Evolutionary conservation across 2,329 filamentous ascomycete species (phyloP), one percentile per base, ranked within the genome.

Genomic region (Penicillium italicum): DNA sequence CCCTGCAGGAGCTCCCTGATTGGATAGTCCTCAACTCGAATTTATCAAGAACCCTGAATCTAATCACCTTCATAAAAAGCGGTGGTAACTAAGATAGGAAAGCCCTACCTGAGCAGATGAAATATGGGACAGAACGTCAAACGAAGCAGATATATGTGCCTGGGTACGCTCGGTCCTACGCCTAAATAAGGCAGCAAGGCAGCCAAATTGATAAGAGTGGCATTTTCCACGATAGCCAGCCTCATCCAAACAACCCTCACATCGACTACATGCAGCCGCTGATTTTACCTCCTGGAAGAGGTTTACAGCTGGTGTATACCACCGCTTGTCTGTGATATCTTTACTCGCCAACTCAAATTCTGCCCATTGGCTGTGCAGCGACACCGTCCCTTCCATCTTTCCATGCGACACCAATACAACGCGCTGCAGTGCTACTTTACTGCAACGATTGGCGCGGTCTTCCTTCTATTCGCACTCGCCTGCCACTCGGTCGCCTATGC

Each of bases 391-490:
- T 42, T 45, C 57, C 54, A 45, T 58, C 55, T 53, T 62, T 67
- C 65, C 64, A 77, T 77, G 75, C 72, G 68, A 61, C 71, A 65
- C 44, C 73, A 86, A 73, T 80, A 87, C 72, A 86, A 82, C 71
- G 85, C 82, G 66, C 77, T 89, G 63, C 89, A 89, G 77, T 87
- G 85, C 75, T 86, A 88, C 69, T 82, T 90, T 67, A 82, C 83
- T 69, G 85, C 86, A 66, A 89, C 86, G 55, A 70, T 88, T 50
- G 77, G 82, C 65, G 83, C 85, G 51, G 83, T 84, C 31, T 73
- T 83, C 30, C 68, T 88, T 48, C 71, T 89, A 31, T 65, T 87
- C 33, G 66, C 84, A 37, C 74, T 88, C 55, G 72, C 83, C 26
- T 77, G 89, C 36, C 81, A 82, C 18, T 78, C 79, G 50, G 80